Evolutionary conservation across 768 basidiomycete genomes (phyloP).

Genomic region (Scleroderma citrinum): DNA sequence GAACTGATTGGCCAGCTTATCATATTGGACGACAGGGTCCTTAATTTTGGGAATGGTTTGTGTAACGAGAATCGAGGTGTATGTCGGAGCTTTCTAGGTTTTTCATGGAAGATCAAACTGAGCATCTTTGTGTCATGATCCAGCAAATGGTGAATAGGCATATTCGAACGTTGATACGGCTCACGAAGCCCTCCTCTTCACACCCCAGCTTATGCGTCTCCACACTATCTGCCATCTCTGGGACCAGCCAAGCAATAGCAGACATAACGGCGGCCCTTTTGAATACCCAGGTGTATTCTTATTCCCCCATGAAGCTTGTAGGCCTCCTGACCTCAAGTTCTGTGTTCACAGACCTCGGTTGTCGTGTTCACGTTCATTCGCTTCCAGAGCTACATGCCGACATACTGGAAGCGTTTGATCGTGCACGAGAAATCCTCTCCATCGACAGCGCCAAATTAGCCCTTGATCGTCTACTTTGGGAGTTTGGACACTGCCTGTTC

Average conservation of each 20-base stretch:
- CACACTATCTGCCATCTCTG: conserved; percentile 37
- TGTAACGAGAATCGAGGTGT: conserved; percentile 58
- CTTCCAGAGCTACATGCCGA: conserved; percentile 15
- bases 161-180: conserved; percentile 43
- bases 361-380: conserved; percentile 27
- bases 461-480: conserved; percentile 24
- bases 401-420: conserved; percentile 21
- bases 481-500: conserved; percentile 37
- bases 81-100: conserved; percentile 35
- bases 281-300: conserved; percentile 42
- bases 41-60: conserved; percentile 49
- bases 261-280: conserved; percentile 41
- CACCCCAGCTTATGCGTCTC: conserved; percentile 39
- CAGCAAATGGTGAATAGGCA: conserved; percentile 46
- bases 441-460: too few relatives aligned
- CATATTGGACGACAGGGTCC: conserved; percentile 47
- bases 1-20: conserved; percentile 51
- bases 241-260: conserved; percentile 37
- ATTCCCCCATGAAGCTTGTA: too few relatives aligned
- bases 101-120: conserved; percentile 25
- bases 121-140: conserved; percentile 33
- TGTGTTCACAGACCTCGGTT: conserved; percentile 27
- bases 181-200: conserved; percentile 36
- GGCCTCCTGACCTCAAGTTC: too few relatives aligned
- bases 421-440: conserved; percentile 19